phyloP scores from a whole-genome alignment of 2,329 filamentous ascomycete species.

The Thelonectria discophora region DNA sequence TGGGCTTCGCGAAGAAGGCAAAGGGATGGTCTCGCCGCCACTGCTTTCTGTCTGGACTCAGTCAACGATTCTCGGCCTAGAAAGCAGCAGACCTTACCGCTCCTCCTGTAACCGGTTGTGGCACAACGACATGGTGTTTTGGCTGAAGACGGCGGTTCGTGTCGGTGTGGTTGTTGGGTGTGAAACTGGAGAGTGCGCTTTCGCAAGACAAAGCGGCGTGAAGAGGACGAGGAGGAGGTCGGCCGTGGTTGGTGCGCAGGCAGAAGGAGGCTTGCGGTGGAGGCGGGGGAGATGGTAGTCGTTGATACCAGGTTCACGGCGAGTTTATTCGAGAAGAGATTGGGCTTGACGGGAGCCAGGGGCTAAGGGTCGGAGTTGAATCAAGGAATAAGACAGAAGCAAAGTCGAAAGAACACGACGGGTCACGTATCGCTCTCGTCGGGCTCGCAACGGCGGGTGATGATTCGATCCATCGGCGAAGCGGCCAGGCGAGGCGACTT shows the following conservation, averaged over 20 bases:
- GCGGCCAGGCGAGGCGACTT: slow-evolving; percentile 20
- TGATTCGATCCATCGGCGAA: slow-evolving; percentile 40
- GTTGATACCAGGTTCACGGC: slow-evolving; percentile 5
- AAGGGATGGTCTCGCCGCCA: slow-evolving; percentile 98
- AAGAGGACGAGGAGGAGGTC: slow-evolving; percentile 19
- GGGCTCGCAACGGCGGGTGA: slow-evolving; percentile 36
- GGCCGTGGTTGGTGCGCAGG: slow-evolving; percentile 13
- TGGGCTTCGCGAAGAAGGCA: slow-evolving; percentile 92
- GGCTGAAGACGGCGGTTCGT: slow-evolving; percentile 1
- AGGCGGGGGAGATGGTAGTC: background rate
- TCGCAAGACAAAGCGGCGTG: slow-evolving; percentile 20
- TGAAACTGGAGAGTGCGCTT: slow-evolving; percentile 12
- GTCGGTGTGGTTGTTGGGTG: slow-evolving; percentile 3
- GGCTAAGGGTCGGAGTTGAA: slow-evolving; percentile 6
- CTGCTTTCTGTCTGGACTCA: slow-evolving; percentile 74
- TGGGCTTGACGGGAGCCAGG: background rate
- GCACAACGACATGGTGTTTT: slow-evolving; percentile 78
- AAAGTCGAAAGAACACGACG: slow-evolving; percentile 23
- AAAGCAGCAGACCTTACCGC: slow-evolving; percentile 63
- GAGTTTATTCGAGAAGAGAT: slow-evolving; percentile 9
- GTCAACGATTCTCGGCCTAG: slow-evolving; percentile 22
- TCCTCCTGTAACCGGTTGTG: slow-evolving; percentile 89
- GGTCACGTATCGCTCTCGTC: slow-evolving; percentile 26
- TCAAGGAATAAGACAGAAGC: slow-evolving; percentile 28
- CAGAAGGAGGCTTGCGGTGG: background rate